phyloP scores from a whole-genome alignment of 495 filamentous ascomycete species.

The Neurospora hispaniola region DNA sequence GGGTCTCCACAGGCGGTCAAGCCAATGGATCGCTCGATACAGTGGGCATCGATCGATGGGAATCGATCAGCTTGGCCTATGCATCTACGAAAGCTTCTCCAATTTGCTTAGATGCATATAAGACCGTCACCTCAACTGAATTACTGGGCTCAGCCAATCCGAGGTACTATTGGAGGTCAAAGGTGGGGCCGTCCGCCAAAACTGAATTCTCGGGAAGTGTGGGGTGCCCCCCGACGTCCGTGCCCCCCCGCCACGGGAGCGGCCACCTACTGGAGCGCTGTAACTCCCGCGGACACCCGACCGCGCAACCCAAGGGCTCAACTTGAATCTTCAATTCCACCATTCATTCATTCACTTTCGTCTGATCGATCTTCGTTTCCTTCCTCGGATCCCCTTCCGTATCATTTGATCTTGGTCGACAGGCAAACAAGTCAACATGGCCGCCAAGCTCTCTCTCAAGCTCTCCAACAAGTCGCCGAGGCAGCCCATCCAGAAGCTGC shows the following conservation, averaged over 20 bases:
- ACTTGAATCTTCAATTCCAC: too few relatives aligned
- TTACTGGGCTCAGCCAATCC: neutral
- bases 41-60: neutral
- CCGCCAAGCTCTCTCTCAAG: slow-evolving; percentile 29
- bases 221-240: neutral
- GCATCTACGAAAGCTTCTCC: neutral
- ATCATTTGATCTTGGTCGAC: neutral
- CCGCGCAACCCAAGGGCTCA: neutral
- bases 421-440: slow-evolving; percentile 14
- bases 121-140: neutral
- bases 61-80: neutral
- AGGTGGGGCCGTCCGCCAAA: neutral
- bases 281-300: neutral
- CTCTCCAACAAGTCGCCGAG: slow-evolving; percentile 33
- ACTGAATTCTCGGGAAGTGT: neutral
- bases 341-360: neutral
- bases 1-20: slow-evolving; percentile 2
- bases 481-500: slow-evolving; percentile 62
- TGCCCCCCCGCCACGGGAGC: neutral
- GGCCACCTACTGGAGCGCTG: neutral
- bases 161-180: neutral
- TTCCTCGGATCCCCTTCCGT: neutral
- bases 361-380: neutral
- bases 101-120: neutral
- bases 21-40: neutral